A percentile compares a stretch with the other conserved stretches of the same genome.
phyloP scores from a whole-genome alignment of 2,329 filamentous ascomycete species.

The Pseudogymnoascus sp. region DNA sequence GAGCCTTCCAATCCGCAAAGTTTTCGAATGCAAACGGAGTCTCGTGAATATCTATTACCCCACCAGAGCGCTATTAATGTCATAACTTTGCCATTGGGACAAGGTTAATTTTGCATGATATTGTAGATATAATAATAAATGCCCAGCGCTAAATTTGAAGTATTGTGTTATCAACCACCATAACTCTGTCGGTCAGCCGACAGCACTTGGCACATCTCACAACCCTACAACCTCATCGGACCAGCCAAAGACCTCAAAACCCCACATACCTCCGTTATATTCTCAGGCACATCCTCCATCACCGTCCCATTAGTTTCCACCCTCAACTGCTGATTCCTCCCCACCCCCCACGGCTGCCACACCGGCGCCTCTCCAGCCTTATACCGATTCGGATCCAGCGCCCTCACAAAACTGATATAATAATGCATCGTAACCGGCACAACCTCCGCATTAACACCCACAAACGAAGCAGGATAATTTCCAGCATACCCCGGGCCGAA shows the following conservation, averaged over 20 bases:
- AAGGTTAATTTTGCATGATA: too few species aligned
- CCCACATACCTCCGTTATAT: conserved; percentile 21
- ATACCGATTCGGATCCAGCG: conserved; percentile 32
- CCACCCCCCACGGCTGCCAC: conserved; percentile 15
- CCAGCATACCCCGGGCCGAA: conserved; percentile 26
- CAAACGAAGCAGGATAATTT: conserved; percentile 23
- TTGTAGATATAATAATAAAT: too few species aligned
- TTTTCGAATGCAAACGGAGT: too few species aligned
- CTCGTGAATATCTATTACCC: too few species aligned
- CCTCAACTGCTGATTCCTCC: background rate
- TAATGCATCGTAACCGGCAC: conserved; percentile 29
- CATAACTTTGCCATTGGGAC: too few species aligned
- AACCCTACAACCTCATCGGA: conserved; percentile 13
- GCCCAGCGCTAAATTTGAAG: too few species aligned
- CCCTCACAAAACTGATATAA: conserved; percentile 36
- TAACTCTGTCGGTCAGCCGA: too few species aligned
- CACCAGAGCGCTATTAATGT: too few species aligned
- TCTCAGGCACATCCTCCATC: conserved; percentile 24
- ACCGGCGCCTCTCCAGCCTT: conserved; percentile 16
- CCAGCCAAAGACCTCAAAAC: conserved; percentile 23
- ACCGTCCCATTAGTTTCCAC: conserved; percentile 22
- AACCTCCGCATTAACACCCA: conserved; percentile 26
- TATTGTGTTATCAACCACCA: too few species aligned
- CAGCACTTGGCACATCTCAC: background rate
- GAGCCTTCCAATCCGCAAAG: too few species aligned